phyloP scores from a whole-genome alignment of 1,284 basidiomycete species.

The Trichosporon coremiiforme region DNA sequence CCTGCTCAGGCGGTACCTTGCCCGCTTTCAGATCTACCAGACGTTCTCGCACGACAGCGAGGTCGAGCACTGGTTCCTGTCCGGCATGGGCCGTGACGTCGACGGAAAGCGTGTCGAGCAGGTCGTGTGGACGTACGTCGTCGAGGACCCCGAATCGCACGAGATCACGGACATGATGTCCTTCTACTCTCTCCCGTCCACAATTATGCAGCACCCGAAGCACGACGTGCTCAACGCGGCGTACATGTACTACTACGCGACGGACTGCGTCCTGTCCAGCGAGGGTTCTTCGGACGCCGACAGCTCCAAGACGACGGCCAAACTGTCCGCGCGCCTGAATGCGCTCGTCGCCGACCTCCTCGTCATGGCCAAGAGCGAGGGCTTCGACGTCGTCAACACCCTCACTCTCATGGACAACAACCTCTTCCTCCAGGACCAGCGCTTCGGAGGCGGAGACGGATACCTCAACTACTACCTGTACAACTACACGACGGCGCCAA shows the following conservation, averaged over 20 bases:
- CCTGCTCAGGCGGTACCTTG: constrained; percentile 79
- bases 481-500: constrained; percentile 81
- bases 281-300: constrained; percentile 44
- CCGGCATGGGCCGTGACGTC: constrained; percentile 71
- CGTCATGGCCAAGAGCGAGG: constrained; percentile 74
- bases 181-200: constrained; percentile 94
- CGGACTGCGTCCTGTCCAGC: constrained; percentile 46
- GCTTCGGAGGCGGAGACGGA: constrained; percentile 91
- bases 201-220: constrained; percentile 57
- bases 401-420: constrained; percentile 94
- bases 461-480: constrained; percentile 78
- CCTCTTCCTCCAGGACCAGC: constrained; percentile 73
- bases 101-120: constrained; percentile 68
- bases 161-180: constrained; percentile 94
- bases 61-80: constrained; percentile 81
- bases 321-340: constrained; percentile 70
- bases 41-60: constrained; percentile 74
- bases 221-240: constrained; percentile 59
- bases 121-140: constrained; percentile 95
- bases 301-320: constrained; percentile 64
- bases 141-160: constrained; percentile 83
- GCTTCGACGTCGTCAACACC: constrained; percentile 96
- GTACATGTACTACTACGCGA: constrained; percentile 63
- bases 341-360: constrained; percentile 76
- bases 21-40: constrained; percentile 81